These are phyloP conservation scores for Coemansia sp. DNA, from an alignment of 192 early-diverging fungal genomes.

Conservation along the genomic window DNA sequence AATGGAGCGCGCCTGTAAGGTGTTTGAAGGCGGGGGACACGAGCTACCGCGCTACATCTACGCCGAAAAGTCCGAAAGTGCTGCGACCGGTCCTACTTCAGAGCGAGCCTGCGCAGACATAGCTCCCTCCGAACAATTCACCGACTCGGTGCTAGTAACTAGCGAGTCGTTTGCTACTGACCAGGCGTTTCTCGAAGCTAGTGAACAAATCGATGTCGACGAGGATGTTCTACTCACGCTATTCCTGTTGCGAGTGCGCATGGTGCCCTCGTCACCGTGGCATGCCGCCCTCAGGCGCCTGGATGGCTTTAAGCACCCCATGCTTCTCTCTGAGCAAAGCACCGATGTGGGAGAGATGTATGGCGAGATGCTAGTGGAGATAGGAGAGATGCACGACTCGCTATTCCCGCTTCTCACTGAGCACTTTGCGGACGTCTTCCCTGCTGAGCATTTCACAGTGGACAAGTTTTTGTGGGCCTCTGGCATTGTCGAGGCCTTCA, in stretches of 20 bases:
- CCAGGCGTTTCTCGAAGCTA: conserved; percentile 21
- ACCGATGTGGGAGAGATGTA: conserved; percentile 1
- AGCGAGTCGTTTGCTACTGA: conserved; percentile 30
- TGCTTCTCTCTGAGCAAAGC: conserved; percentile 18
- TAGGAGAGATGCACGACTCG: conserved; percentile 36
- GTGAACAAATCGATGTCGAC: conserved; percentile 34
- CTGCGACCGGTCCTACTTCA: background rate
- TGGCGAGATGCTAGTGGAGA: conserved; percentile 35
- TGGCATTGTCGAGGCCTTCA: conserved; percentile 39
- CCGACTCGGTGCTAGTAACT: conserved; percentile 23
- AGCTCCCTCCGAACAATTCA: conserved; percentile 12
- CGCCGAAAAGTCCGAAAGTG: background rate
- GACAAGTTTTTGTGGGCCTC: conserved; percentile 54
- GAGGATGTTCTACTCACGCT: conserved; percentile 26
- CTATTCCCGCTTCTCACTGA: conserved; percentile 50
- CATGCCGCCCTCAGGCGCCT: conserved; percentile 22
- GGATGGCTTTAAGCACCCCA: conserved; percentile 34
- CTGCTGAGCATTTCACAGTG: conserved; percentile 17
- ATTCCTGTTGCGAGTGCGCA: conserved; percentile 35
- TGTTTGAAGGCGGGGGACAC: conserved; percentile 11
- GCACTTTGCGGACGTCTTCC: conserved; percentile 39
- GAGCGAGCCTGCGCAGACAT: background rate
- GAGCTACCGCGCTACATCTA: conserved; percentile 20
- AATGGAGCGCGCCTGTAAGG: conserved; percentile 10
- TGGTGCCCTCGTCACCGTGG: conserved; percentile 20